Evolutionary conservation across 2,329 filamentous ascomycete species (phyloP), one percentile per base, ranked within the genome.

Genomic region (Leptodontidium sp.): DNA sequence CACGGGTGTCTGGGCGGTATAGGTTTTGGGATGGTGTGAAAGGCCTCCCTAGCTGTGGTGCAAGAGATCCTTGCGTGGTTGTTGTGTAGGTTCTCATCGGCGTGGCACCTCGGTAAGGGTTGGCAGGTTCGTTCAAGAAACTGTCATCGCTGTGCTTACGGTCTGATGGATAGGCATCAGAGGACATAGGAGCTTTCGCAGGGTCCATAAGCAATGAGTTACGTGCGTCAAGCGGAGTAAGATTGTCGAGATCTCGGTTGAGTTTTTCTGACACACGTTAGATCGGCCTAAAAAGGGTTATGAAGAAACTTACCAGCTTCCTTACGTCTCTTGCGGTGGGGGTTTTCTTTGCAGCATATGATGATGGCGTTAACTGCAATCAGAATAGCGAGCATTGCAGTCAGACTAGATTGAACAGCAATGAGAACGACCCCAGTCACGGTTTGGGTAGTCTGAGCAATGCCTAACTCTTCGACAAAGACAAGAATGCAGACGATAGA

Each of bases 341-440:
- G 94, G 82, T 98, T 98, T 82, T 94, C 88, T 79, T 91, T 92
- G 86, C 89, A 90, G 81, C 90, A 94, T 64, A 90, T 87, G 75
- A 93, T 92, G 77, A 98, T 88, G 58, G 93, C 93, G 78, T 98
- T 98, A 83, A 94, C 92, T 12, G 88, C 87, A 75, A 99, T 97
- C 38, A 98, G 85, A 63, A 98, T 91, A 3, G 93, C 94, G 67
- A 99, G 85, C 29, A 93, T 81, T 70, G 87, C 94, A 6, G 94
- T 97, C 73, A 99, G 83, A 0, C 90, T 87, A 0, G 93, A 93
- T 81, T 99, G 96, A 5, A 98, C 86, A n/a, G 90, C 93, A 73
- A 98, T 96, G 68, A 99, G 86, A 17, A 94, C 93, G n/a, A 98
- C 88, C 66, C 96, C 96, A 17, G 93, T 95, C 61, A 98, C 88